Conservation (phyloP, 306 rosid genomes). For the Cajanus cajan region DNA sequence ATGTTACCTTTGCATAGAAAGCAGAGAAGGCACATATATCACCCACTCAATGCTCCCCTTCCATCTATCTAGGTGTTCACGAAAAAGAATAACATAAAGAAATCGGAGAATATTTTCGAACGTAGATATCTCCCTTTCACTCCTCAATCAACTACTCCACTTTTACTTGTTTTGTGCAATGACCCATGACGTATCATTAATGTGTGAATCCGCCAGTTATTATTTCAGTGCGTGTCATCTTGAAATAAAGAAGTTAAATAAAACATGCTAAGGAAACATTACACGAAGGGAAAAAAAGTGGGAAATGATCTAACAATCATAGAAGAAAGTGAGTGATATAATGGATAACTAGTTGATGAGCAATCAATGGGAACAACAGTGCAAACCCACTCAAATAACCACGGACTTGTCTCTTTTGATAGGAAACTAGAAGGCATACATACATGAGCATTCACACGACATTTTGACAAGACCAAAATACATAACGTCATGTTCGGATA, state of each 20-base stretch:
- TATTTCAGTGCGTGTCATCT: slow-evolving; percentile 33
- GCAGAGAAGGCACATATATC: slow-evolving; percentile 48
- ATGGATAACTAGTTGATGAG: slow-evolving; percentile 31
- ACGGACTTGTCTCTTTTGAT: slow-evolving; percentile 14
- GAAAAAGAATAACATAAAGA: slow-evolving; percentile 33
- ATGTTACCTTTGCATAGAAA: slow-evolving; percentile 54
- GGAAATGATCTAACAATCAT: slow-evolving; percentile 53
- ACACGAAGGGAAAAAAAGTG: slow-evolving; percentile 16
- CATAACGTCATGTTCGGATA: slow-evolving; percentile 1
- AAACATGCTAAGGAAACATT: slow-evolving; percentile 28
- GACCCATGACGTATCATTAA: slow-evolving; percentile 43
- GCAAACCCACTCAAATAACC: slow-evolving; percentile 16
- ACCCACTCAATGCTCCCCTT: slow-evolving; percentile 35
- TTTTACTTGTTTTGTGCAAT: slow-evolving; percentile 51
- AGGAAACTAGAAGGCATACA: background rate
- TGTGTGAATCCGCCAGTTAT: slow-evolving; percentile 31
- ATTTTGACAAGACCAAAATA: slow-evolving; percentile 1
- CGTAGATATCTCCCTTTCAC: slow-evolving; percentile 69
- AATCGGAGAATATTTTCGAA: slow-evolving; percentile 45
- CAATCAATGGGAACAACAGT: slow-evolving; percentile 31
- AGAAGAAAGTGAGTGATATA: slow-evolving; percentile 24
- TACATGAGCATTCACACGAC: slow-evolving; percentile 3
- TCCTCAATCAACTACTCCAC: slow-evolving; percentile 62
- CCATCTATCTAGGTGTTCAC: slow-evolving; percentile 45
- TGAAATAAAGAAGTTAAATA: slow-evolving; percentile 32